Conservation (phyloP, 2,329 filamentous ascomycete species). For the Colletotrichum echinochloae region DNA sequence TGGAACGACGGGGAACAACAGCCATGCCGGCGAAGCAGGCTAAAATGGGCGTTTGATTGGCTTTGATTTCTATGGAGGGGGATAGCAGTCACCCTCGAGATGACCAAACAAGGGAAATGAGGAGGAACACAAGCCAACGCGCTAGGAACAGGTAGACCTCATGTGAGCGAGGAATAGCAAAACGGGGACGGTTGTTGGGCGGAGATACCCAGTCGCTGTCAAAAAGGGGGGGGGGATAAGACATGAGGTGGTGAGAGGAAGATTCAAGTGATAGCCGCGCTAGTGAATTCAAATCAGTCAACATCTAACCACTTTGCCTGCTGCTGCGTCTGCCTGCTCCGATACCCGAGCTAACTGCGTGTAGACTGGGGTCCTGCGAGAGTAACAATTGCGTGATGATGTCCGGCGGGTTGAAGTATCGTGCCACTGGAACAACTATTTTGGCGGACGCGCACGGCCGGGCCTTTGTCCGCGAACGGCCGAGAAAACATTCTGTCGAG, state of each 20-base stretch:
- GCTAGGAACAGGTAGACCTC: slow-evolving; percentile 18
- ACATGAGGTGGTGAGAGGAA: slow-evolving; percentile 40
- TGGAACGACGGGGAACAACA: neutral
- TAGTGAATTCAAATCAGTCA: slow-evolving; percentile 32
- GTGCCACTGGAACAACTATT: neutral
- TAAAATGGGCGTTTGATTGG: slow-evolving; percentile 9
- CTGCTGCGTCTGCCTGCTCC: neutral
- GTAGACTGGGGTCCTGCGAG: neutral
- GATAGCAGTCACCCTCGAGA: neutral
- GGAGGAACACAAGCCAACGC: neutral
- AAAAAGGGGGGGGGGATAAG: neutral
- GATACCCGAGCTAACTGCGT: neutral
- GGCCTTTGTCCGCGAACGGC: neutral
- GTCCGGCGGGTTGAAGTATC: neutral
- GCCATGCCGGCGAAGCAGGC: slow-evolving; percentile 25
- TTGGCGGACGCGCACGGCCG: neutral
- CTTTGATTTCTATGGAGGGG: neutral
- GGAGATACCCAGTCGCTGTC: slow-evolving; percentile 15
- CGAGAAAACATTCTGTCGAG: neutral
- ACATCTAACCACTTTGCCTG: neutral
- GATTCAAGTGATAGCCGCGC: slow-evolving; percentile 30
- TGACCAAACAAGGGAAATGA: neutral
- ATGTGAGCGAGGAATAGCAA: slow-evolving; percentile 1
- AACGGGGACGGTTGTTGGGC: too few species aligned
- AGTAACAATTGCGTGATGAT: neutral